These are phyloP conservation scores for Colletotrichum spaethianum DNA, from an alignment of 2,329 filamentous ascomycete genomes.

Conservation along the genomic window DNA sequence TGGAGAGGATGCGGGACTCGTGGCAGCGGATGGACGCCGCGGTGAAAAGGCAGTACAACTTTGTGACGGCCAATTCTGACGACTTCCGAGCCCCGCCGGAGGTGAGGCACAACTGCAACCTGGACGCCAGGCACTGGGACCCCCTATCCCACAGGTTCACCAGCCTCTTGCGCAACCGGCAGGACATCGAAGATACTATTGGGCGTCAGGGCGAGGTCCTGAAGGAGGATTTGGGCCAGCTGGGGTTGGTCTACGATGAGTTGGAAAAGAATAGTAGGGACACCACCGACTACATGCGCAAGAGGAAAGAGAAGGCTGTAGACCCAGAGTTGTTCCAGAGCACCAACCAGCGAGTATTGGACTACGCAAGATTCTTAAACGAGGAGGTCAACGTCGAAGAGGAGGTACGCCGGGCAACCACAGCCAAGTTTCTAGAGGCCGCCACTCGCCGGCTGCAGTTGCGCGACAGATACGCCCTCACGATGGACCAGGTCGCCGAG, in stretches of 20 bases:
- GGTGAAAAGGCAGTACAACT: background rate
- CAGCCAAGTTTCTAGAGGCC: background rate
- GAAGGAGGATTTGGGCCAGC: background rate
- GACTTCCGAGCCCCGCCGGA: background rate
- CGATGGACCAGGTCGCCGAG: background rate
- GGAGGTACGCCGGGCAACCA: background rate
- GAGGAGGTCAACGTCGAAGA: background rate
- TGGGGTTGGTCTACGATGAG: background rate
- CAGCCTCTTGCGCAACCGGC: background rate
- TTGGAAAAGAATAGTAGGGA: background rate
- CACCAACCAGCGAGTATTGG: background rate
- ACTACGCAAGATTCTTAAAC: background rate
- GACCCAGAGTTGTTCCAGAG: background rate
- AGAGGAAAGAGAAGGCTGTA: background rate
- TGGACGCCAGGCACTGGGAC: background rate
- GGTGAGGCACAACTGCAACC: background rate
- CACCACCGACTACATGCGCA: background rate
- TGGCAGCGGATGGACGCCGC: slow-evolving; percentile 15
- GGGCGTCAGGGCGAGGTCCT: background rate
- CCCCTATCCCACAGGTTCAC: background rate
- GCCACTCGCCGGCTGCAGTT: background rate
- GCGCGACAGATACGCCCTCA: background rate
- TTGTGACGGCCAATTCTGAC: background rate
- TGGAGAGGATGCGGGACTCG: background rate
- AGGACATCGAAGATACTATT: background rate